phyloP scores from a whole-genome alignment of 345 rosid genomes.

The Dimocarpus longan region DNA sequence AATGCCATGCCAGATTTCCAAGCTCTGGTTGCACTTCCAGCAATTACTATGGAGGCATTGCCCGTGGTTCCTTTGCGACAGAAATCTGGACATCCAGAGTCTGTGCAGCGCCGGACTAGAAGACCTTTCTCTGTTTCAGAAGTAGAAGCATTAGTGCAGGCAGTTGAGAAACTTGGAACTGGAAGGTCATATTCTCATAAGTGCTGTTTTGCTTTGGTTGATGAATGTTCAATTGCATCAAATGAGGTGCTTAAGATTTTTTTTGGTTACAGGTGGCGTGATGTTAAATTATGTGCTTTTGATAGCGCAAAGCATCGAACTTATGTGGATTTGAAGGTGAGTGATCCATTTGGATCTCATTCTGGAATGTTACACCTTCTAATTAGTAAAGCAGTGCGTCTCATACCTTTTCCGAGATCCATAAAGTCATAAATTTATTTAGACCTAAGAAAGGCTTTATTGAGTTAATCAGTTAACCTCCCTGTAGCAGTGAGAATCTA shows the following conservation, averaged over 20 bases:
- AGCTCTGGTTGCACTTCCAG: slow-evolving; percentile 27
- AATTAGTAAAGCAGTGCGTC: no score
- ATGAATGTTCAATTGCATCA: not conserved
- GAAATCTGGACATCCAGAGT: slow-evolving; percentile 24
- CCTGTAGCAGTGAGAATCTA: not conserved
- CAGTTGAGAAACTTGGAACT: slow-evolving; percentile 43
- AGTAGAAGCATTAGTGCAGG: slow-evolving; percentile 38
- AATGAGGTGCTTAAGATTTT: not conserved
- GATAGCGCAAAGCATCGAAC: slow-evolving; percentile 37
- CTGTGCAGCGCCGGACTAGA: slow-evolving; percentile 31
- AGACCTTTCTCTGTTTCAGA: slow-evolving; percentile 38
- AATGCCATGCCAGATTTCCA: slow-evolving; percentile 18
- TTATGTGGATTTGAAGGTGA: slow-evolving; percentile 39
- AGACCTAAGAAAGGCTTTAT: no score
- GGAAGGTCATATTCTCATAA: slow-evolving; percentile 29
- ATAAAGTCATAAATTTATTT: no score
- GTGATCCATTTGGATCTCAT: not conserved
- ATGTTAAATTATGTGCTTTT: slow-evolving; percentile 36
- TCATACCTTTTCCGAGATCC: no score
- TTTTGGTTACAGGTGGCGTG: slow-evolving; percentile 30
- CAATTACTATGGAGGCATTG: slow-evolving; percentile 27
- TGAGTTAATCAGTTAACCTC: no score
- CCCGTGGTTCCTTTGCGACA: slow-evolving; percentile 31
- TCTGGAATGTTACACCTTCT: not conserved
- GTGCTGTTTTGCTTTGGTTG: not conserved